Base-by-base conservation (phyloP, 2,329 filamentous ascomycete genomes). In the Xylariales sp. region DNA sequence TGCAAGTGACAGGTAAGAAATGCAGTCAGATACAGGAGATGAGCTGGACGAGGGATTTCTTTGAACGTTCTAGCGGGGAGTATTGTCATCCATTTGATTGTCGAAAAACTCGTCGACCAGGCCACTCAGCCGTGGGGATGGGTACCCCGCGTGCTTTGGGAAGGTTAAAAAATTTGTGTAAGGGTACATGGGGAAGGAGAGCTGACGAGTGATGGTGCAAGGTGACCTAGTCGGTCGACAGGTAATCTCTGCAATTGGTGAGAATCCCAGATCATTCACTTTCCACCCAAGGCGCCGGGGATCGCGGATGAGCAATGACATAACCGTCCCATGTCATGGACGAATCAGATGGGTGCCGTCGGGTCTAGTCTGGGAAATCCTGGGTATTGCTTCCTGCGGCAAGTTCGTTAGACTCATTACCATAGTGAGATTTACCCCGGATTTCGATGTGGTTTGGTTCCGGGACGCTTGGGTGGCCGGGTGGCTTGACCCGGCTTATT, bases 71-170 rank as follows among this genome's bases (percentile, higher is more conserved):
- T 15, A 5, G 19, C 24, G 33, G 33, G 18, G 18, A 15, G 36
- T 21, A 12, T 29, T 29, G 36, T 39, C 36, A 39, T 39, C 16
- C 18, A 39, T 10, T 39, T 24, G 20, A 12, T 27, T 14, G 29
- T 18, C 14, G 16, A 15, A 31, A 20, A 19, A 18, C 21, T 19
- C 25, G 14, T 39, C 22, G 11, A 4, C 36, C 27, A 29, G 16
- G 25, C 22, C 14, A 19, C 25, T 19, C 36, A 31, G 36, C 36
- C 16, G 20, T 19, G 19, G 18, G n/a, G 7, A 21, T 39, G 31
- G 36, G 29, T 39, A 39, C 36, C 36, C 36, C 36, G 36, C 36
- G 15, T 18, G 25, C 27, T n/a, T 27, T 14, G 8, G 24, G 24
- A 8, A 8, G 24, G 24, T 8, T 8, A 27, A 27, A 8, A n/a